Base-by-base conservation (phyloP, 768 basidiomycete genomes). In the Russula sp. region DNA sequence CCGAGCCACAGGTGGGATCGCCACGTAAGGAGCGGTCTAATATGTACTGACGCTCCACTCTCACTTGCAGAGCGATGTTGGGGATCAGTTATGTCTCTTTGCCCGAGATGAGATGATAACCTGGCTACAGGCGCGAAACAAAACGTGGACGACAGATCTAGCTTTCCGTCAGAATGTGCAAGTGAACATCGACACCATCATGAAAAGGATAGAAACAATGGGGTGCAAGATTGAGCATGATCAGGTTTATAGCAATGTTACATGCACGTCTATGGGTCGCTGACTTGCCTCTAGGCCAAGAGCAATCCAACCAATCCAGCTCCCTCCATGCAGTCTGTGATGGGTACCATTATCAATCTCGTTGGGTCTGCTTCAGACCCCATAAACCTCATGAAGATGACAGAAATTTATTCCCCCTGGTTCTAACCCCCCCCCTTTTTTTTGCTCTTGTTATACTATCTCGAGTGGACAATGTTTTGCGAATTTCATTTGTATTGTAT, bases 71-170 rank as follows among this genome's bases (percentile, higher is more conserved):
- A 95, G 87, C 71, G 93, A 98, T 64, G 77, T 99, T 63, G 94
- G 97, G 64, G 89, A 93, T 68, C 91, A 93, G 61, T 81, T 99
- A 5, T 90, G 89, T 65, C 78, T 99, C 56, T 96, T 96, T 71
- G 84, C 91, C 32, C 83, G 94, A 46, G 97, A 99, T 69, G 97
- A 99, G 74, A 89, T 98, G 48, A 79, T 86, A 67, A 79, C 81
- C 11, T 92, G 90, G 89, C 70, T 89, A 64, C 76, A 79, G 38
- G 72, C 81, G 62, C 80, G 82, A 56, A 78, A 78, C 58, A 80
- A 83, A 54, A 79, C 81, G 14, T 81, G 78, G 73, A 77, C 78
- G 36, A 74, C 83, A 53, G 90, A 92, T 69, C 57, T 73, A 11
- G 70, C 78, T 35, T 86, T 86, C 75, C 81, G 83, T 46, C 75